These are phyloP conservation scores for Metschnikowia arizonensis DNA, from an alignment of 805 yeast genomes.

Conservation along the genomic window DNA sequence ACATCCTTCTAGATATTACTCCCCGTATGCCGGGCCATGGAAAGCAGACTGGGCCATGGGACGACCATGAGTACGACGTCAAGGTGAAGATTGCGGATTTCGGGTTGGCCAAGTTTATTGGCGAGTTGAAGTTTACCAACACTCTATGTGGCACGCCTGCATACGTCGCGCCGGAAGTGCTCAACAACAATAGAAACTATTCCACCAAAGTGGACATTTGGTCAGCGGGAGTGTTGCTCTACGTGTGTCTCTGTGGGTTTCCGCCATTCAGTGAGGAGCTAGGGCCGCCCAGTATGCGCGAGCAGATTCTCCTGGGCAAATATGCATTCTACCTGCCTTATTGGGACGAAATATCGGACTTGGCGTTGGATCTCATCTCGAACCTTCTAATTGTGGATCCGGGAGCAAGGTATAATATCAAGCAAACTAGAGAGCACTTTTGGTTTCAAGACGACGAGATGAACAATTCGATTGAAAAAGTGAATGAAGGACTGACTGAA, in stretches of 20 bases:
- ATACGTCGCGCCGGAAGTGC: constrained; percentile 79
- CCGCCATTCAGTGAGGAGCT: constrained; percentile 83
- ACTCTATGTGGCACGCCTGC: constrained; percentile 87
- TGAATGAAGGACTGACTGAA: neutral
- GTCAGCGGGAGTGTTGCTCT: constrained; percentile 76
- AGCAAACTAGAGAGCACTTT: constrained; percentile 36
- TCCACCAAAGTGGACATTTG: constrained; percentile 74
- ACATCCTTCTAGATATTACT: constrained; percentile 46
- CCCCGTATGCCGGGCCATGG: constrained; percentile 32
- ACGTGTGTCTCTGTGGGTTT: constrained; percentile 78
- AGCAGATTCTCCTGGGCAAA: constrained; percentile 63
- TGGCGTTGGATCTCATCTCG: constrained; percentile 62
- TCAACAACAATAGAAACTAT: constrained; percentile 53
- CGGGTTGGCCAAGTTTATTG: constrained; percentile 68
- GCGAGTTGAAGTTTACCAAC: constrained; percentile 68
- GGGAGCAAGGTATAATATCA: constrained; percentile 38
- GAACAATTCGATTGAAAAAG: neutral
- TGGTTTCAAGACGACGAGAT: constrained; percentile 37
- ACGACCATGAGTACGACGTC: constrained; percentile 54
- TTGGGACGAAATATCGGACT: constrained; percentile 69
- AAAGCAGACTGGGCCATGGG: constrained; percentile 52
- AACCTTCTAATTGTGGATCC: constrained; percentile 55
- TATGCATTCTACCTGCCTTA: constrained; percentile 76
- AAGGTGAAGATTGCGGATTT: constrained; percentile 78
- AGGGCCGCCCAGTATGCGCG: constrained; percentile 75